These are phyloP conservation scores for Coprinopsis cinerea DNA, from an alignment of 768 basidiomycete genomes.

Conservation along the genomic window DNA sequence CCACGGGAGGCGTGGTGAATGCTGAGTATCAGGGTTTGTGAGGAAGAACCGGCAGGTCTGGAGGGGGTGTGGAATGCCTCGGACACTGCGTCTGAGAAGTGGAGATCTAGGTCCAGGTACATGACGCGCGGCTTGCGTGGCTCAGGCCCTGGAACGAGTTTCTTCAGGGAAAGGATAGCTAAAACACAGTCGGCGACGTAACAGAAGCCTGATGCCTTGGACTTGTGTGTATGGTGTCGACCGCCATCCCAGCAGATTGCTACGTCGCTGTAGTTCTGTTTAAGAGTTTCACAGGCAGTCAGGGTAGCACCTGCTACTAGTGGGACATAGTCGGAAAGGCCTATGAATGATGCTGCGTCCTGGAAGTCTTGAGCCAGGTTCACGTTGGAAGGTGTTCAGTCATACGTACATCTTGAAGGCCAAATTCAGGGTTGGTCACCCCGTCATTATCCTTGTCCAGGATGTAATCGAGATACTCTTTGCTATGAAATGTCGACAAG, in stretches of 20 bases:
- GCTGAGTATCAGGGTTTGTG: slow-evolving; percentile 62
- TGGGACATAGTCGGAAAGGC: slow-evolving; percentile 62
- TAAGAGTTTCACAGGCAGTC: slow-evolving; percentile 61
- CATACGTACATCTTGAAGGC: slow-evolving; percentile 34
- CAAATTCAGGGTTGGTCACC: slow-evolving; percentile 35
- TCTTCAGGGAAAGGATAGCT: slow-evolving; percentile 70
- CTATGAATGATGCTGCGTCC: slow-evolving; percentile 81
- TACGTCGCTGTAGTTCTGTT: slow-evolving; percentile 44
- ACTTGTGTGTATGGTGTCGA: slow-evolving; percentile 82
- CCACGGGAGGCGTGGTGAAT: slow-evolving; percentile 79
- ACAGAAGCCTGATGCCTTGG: slow-evolving; percentile 83
- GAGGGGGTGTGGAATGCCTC: slow-evolving; percentile 56
- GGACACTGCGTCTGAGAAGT: slow-evolving; percentile 86
- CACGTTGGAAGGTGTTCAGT: background rate
- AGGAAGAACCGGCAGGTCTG: slow-evolving; percentile 17
- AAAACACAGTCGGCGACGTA: slow-evolving; percentile 90
- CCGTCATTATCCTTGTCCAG: slow-evolving; percentile 28
- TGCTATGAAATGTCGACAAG: slow-evolving; percentile 62
- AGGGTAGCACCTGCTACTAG: slow-evolving; percentile 74
- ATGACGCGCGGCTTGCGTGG: slow-evolving; percentile 52
- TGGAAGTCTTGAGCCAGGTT: slow-evolving; percentile 21
- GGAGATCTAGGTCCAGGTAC: slow-evolving; percentile 91
- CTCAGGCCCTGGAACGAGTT: slow-evolving; percentile 25
- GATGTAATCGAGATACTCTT: slow-evolving; percentile 62
- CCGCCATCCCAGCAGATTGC: slow-evolving; percentile 93